Percentiles rank a stretch among this genome's conserved stretches.
These are phyloP conservation scores for Leccinum boreale DNA, from an alignment of 768 basidiomycete genomes.

Conservation along the genomic window DNA sequence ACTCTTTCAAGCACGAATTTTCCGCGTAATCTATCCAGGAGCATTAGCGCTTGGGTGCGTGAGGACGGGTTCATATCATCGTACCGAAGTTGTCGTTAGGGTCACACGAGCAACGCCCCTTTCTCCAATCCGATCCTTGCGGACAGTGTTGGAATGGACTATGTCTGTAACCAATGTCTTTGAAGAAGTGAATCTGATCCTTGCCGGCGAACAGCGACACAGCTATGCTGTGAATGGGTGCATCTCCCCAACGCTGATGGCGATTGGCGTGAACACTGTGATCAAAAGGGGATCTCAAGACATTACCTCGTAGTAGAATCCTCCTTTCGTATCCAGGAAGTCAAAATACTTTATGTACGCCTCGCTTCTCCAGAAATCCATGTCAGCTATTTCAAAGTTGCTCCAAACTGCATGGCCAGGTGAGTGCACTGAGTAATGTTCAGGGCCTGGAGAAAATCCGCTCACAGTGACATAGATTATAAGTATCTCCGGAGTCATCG, in stretches of 20 bases:
- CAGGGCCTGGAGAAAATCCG: neutral
- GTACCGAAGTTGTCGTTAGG: constrained; percentile 68
- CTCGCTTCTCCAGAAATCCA: constrained; percentile 82
- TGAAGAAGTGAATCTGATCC: constrained; percentile 92
- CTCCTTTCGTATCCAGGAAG: constrained; percentile 72
- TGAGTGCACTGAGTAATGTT: neutral
- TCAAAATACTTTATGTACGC: constrained; percentile 84
- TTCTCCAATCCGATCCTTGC: constrained; percentile 63
- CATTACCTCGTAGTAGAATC: constrained; percentile 83
- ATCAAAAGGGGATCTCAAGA: neutral
- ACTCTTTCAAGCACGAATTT: constrained; percentile 31
- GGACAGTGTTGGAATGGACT: constrained; percentile 95
- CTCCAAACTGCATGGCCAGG: constrained; percentile 64
- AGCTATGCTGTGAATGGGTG: constrained; percentile 85
- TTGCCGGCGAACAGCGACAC: constrained; percentile 86
- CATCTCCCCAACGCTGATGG: constrained; percentile 86
- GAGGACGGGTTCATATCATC: constrained; percentile 16
- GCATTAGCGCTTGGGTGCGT: constrained; percentile 4
- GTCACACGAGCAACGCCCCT: constrained; percentile 88
- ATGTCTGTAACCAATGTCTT: constrained; percentile 90
- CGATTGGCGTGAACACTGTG: constrained; percentile 1
- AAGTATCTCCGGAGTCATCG: constrained; percentile 60
- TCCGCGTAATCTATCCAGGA: constrained; percentile 20
- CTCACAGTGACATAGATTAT: constrained; percentile 66
- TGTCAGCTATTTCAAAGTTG: constrained; percentile 88